A percentile compares a stretch with the other conserved stretches of the same genome.
These are phyloP conservation scores for Saururus chinensis DNA, from an alignment of 164 flowering plant genomes.

Conservation along the genomic window DNA sequence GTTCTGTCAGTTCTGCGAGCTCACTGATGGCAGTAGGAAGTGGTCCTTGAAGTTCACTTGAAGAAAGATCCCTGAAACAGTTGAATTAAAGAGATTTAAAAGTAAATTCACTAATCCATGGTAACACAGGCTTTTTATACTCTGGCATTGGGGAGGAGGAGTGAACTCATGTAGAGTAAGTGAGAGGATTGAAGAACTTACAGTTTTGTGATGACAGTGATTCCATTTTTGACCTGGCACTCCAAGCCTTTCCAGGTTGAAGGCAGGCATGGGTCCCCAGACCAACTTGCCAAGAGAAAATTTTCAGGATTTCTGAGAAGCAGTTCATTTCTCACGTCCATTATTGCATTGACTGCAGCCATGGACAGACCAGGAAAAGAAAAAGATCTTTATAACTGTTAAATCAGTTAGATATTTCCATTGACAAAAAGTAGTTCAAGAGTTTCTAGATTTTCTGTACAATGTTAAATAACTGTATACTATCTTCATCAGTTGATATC, in stretches of 20 bases:
- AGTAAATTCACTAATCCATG: neutral
- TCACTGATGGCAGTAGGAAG: slow-evolving; percentile 35
- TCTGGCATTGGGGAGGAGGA: neutral
- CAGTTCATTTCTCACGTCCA: slow-evolving; percentile 36
- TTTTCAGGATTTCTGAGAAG: slow-evolving; percentile 24
- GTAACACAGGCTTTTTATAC: neutral
- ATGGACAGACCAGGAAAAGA: neutral
- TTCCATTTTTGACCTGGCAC: slow-evolving; percentile 25
- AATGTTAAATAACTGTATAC: too few species aligned
- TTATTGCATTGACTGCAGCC: slow-evolving; percentile 30
- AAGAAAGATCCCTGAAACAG: slow-evolving; percentile 49
- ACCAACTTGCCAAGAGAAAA: slow-evolving; percentile 35
- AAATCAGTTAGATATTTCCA: too few species aligned
- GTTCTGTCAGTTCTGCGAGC: slow-evolving; percentile 26
- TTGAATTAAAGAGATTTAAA: neutral
- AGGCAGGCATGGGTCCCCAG: slow-evolving; percentile 68
- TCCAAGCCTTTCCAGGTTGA: slow-evolving; percentile 39
- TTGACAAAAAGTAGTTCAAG: too few species aligned
- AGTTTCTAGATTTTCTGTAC: too few species aligned
- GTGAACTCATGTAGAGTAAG: neutral
- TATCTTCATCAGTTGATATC: too few species aligned
- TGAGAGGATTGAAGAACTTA: slow-evolving; percentile 12
- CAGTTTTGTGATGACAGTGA: slow-evolving; percentile 27
- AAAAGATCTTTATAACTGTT: neutral
- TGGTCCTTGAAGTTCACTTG: slow-evolving; percentile 27